These are phyloP conservation scores for Lipomyces starkeyi DNA, from an alignment of 805 yeast genomes.

Conservation along the genomic window DNA sequence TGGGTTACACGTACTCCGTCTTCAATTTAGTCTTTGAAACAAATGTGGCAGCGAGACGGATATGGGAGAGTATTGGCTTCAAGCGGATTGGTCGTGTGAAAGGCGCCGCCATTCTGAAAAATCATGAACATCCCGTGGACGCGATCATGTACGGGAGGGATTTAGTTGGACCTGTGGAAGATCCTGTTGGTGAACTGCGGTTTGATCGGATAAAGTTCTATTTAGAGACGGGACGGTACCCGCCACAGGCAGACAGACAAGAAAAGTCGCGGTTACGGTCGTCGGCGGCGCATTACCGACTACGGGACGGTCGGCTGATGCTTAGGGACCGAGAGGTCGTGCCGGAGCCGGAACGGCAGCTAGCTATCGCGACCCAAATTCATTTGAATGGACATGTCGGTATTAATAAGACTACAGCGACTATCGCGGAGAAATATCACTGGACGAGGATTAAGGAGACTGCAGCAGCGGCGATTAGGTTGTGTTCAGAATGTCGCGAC, in stretches of 20 bases:
- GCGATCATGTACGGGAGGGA: constrained; percentile 85
- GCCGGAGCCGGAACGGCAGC: constrained; percentile 72
- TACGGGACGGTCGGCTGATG: constrained; percentile 69
- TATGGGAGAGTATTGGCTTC: constrained; percentile 78
- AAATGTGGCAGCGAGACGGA: constrained; percentile 78
- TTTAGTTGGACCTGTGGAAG: constrained; percentile 61
- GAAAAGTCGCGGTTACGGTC: constrained; percentile 89
- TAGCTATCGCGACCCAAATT: constrained; percentile 70
- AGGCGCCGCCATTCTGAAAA: constrained; percentile 87
- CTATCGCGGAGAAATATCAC: constrained; percentile 78
- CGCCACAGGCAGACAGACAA: constrained; percentile 77
- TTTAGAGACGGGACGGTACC: constrained; percentile 83
- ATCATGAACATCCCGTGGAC: constrained; percentile 83
- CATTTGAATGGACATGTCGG: constrained; percentile 82
- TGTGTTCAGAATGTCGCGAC: constrained; percentile 76
- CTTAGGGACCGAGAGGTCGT: constrained; percentile 85
- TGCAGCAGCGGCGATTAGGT: constrained; percentile 75
- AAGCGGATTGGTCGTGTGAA: constrained; percentile 78
- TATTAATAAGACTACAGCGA: constrained; percentile 82
- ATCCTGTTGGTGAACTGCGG: constrained; percentile 57
- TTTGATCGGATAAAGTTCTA: constrained; percentile 81
- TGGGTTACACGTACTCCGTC: constrained; percentile 84
- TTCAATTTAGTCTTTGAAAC: constrained; percentile 89
- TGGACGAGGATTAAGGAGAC: constrained; percentile 93
- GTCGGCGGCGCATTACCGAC: constrained; percentile 73